Evolutionary conservation across 2,329 filamentous ascomycete species (phyloP).

Genomic region (Aspergillus versicolor): DNA sequence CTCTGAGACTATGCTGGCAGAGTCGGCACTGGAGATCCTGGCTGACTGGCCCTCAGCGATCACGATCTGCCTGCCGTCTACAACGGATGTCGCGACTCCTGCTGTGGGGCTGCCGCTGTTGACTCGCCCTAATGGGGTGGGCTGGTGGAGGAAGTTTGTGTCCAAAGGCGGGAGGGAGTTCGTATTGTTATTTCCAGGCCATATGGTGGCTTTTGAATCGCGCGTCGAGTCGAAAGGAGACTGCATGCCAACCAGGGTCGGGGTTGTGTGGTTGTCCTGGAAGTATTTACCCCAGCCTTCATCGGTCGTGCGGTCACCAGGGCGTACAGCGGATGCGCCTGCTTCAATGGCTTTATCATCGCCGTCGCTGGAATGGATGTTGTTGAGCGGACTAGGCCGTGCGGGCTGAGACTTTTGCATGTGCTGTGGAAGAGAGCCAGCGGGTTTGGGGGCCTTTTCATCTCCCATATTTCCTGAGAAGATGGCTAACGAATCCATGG

Average conservation of each 20-base stretch:
- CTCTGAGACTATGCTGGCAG: conserved; percentile 39
- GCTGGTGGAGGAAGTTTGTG: conserved; percentile 37
- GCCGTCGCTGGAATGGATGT: conserved; percentile 30
- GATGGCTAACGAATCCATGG: conserved; percentile 41
- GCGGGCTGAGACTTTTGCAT: conserved; percentile 19
- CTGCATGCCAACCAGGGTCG: conserved; percentile 24
- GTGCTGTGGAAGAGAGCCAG: conserved; percentile 19
- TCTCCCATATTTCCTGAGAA: conserved; percentile 38
- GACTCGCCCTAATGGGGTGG: conserved; percentile 41
- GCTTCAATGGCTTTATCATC: conserved; percentile 23
- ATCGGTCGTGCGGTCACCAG: conserved; percentile 44
- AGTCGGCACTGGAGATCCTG: conserved; percentile 45
- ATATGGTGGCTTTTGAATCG: conserved; percentile 40
- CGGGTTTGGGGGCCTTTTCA: conserved; percentile 33
- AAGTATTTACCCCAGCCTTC: conserved; percentile 53
- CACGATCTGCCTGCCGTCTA: conserved; percentile 30
- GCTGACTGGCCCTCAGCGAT: conserved; percentile 43
- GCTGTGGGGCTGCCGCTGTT: conserved; percentile 45
- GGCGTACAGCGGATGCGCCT: conserved; percentile 16
- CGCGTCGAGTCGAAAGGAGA: conserved; percentile 22
- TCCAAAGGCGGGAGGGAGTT: conserved; percentile 35
- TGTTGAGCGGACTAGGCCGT: conserved; percentile 28
- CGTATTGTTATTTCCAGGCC: conserved; percentile 35
- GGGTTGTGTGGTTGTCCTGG: conserved; percentile 33
- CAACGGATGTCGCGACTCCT: conserved; percentile 14